Evolutionary conservation across 163 green algal species (phyloP), one percentile per base, ranked within the genome.

Genomic region (Trebouxia gelatinosa): DNA sequence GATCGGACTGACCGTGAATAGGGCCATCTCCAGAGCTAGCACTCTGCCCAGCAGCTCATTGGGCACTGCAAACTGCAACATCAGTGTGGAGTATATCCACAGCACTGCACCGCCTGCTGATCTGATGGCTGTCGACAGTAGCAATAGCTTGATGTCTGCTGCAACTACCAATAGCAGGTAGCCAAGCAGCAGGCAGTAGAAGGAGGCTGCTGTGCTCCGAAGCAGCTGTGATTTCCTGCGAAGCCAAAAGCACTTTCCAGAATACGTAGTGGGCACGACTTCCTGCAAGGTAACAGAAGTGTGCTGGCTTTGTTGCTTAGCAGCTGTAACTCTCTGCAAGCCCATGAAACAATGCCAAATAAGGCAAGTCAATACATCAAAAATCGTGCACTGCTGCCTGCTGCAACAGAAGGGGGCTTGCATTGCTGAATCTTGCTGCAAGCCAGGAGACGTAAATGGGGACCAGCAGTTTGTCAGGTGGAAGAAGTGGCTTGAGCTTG

Each of bases 81-180:
- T 71, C 50, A 92, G 74, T 6, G 85, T 87, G 43, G 61, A 83
- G 58, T 90, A 89, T 6, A 90, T 74, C 81, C 81, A 85, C 32
- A 85, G 21, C 51, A 66, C 64, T 11, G 70, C 62, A 51, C 76
- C 81, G 54, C 84, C 86, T 17, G 82, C 59, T 26, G 80, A 80
- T 5, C 85, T 79, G 35, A 88, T 28, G 5, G 84, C 67, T 32
- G 81, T 85, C 21, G 76, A 77, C 1, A 79, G 7, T 31, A 87
- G 74, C 32, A 89, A 37, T 34, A 85, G 23, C 4, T 1, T 26
- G 7, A 89, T 82, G 66, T 58, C 70, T 35, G 70, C 28, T 19
- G 85, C 71, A 5, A 82, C n/a, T 9, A 81, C 48, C 78, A 89
- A 38, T 28, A 83, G 4, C 40, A 80, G 3, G 39, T 85, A 80